A percentile compares a stretch with the other conserved stretches of the same genome.
Conservation (phyloP, 1,284 basidiomycete genomes). For the Peniophora sp. region DNA sequence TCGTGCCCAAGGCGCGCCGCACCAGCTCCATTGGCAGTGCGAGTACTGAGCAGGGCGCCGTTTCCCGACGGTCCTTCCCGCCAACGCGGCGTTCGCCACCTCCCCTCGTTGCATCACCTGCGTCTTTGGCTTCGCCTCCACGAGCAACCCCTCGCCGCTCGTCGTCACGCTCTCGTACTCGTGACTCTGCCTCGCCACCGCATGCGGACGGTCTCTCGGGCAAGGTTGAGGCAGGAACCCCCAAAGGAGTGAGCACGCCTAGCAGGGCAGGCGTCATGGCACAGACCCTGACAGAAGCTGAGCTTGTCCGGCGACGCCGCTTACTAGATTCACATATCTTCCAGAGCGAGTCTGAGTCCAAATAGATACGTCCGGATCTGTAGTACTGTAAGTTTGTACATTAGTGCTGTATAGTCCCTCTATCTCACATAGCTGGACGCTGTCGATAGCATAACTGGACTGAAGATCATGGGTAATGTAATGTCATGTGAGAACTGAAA, state of each 20-base stretch:
- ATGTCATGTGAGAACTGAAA: no score
- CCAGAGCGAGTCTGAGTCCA: constrained; percentile 5
- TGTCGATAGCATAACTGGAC: no score
- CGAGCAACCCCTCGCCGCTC: no score
- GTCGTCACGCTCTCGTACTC: no score
- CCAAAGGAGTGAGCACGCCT: constrained; percentile 1
- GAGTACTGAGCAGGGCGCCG: constrained; percentile 6
- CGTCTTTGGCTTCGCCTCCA: background rate
- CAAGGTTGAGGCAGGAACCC: background rate
- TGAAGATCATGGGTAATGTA: no score
- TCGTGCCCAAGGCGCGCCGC: constrained; percentile 54
- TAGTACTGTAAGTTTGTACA: no score
- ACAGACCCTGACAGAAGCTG: constrained; percentile 67
- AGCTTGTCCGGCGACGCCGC: constrained; percentile 71
- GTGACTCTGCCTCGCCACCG: no score
- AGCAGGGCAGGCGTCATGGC: constrained; percentile 29
- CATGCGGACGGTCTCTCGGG: background rate
- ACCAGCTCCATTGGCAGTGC: constrained; percentile 22
- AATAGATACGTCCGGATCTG: no score
- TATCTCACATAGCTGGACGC: no score
- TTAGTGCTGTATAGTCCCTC: no score
- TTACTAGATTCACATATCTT: constrained; percentile 58
- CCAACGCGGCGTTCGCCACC: background rate
- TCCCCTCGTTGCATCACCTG: background rate
- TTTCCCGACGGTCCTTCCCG: background rate